Base-by-base conservation (phyloP, 1,284 basidiomycete genomes). In the Boletus smithii region DNA sequence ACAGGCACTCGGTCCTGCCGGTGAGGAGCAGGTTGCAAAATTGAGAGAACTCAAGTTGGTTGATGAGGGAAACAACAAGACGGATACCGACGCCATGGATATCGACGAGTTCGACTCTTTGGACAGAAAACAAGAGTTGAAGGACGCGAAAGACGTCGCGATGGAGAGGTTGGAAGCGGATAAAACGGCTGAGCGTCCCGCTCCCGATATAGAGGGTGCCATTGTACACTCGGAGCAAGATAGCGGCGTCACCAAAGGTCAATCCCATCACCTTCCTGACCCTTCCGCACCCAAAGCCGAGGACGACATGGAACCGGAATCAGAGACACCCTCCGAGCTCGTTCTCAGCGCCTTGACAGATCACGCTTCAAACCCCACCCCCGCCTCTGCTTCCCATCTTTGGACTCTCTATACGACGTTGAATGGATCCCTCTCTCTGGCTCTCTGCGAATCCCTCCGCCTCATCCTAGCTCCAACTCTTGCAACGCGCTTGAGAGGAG, bases 401-500 rank as follows among this genome's bases (percentile, higher is more conserved):
- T 99, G 95, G 95, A 82, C 88, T 13, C 75, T 87, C 13, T 99
- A 99, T 71, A 85, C 90, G 50, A 84, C 88, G 2, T 74, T 97
- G 54, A 99, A 95, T 0, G 85, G 91, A 44, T 88, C 97, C 55
- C 81, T 98, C 23, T 91, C 97, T 6, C 92, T 93, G 60, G 80
- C 85, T 2, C 81, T 97, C 14, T 97, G 94, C 64, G 97, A 99
- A 70, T 95, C 98, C 66, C 82, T 99, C 13, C 91, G 97, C 17
- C 85, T 99, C 42, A 97, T 99, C 62, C 80, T 99, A 20, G 94
- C 95, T 51, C 97, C 97, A 0, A 98, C 95, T 0, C 76, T 91
- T 34, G 94, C 97, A 2, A 97, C 95, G 9, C 83, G 97, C 22
- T 78, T 99, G 34, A 90, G 91, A 68, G 97, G 97, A 36, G 97